phyloP scores from a whole-genome alignment of 2,329 filamentous ascomycete genomes.

The Graphilbum sp. region DNA sequence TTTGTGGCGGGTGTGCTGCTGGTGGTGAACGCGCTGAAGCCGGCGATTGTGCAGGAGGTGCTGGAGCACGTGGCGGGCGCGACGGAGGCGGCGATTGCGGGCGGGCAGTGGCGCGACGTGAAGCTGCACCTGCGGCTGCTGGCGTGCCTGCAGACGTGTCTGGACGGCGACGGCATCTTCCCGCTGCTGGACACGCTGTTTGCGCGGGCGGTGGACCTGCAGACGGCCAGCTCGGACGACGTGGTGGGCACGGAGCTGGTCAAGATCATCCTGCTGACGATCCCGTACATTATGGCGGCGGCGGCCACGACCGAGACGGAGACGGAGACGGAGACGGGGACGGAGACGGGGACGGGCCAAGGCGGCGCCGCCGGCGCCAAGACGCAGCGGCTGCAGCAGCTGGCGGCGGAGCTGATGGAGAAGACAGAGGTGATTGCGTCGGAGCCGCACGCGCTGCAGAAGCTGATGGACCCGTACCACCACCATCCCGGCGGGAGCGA shows the following conservation, averaged over 20 bases:
- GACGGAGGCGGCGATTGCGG: slow-evolving; percentile 49
- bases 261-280: slow-evolving; percentile 88
- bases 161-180: slow-evolving; percentile 76
- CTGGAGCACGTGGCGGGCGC: slow-evolving; percentile 44
- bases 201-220: slow-evolving; percentile 73
- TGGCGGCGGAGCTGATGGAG: slow-evolving; percentile 65
- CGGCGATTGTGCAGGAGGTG: slow-evolving; percentile 57
- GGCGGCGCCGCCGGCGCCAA: not conserved
- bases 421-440: slow-evolving; percentile 92
- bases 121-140: slow-evolving; percentile 84
- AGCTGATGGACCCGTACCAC: slow-evolving; percentile 73
- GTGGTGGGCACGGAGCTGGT: slow-evolving; percentile 78
- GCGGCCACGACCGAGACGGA: slow-evolving; percentile 28
- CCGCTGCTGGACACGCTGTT: slow-evolving; percentile 81
- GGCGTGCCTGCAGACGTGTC: slow-evolving; percentile 65
- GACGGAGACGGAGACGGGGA: too few species aligned
- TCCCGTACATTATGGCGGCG: slow-evolving; percentile 75
- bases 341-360: too few species aligned
- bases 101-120: slow-evolving; percentile 74
- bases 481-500: slow-evolving; percentile 23
- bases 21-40: slow-evolving; percentile 60
- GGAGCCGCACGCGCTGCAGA: slow-evolving; percentile 70
- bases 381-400: slow-evolving; percentile 27
- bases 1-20: slow-evolving; percentile 77
- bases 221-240: slow-evolving; percentile 86